Conservation (phyloP, 768 basidiomycete genomes). For the Amanita molliuscula region DNA sequence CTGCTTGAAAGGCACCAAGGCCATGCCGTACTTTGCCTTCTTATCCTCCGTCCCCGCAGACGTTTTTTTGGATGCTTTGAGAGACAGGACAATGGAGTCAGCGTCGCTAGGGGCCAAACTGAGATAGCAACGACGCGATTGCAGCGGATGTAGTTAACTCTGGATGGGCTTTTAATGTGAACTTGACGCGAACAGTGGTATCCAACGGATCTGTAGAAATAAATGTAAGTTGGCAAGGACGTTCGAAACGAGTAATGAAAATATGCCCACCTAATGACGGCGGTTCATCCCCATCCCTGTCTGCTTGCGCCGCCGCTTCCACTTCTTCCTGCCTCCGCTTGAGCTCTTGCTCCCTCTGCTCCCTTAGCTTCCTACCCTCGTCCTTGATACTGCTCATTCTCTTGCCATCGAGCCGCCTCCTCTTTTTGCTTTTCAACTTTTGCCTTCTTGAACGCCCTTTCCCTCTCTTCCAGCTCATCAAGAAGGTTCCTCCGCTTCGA, state of each 20-base stretch:
- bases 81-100: slow-evolving; percentile 54
- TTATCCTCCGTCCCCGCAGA: slow-evolving; percentile 27
- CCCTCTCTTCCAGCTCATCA: slow-evolving; percentile 71
- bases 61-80: slow-evolving; percentile 48
- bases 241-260: not conserved
- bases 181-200: slow-evolving; percentile 70
- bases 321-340: slow-evolving; percentile 34
- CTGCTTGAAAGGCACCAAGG: slow-evolving; percentile 67
- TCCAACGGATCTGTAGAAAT: slow-evolving; percentile 47
- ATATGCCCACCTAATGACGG: slow-evolving; percentile 40
- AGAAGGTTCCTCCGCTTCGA: slow-evolving; percentile 64
- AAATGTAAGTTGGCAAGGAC: not conserved
- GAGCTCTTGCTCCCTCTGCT: slow-evolving; percentile 51
- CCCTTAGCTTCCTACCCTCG: slow-evolving; percentile 56
- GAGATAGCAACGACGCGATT: slow-evolving; percentile 40
- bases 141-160: slow-evolving; percentile 39
- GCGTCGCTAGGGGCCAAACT: slow-evolving; percentile 57
- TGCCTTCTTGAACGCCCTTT: slow-evolving; percentile 67
- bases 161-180: slow-evolving; percentile 46
- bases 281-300: slow-evolving; percentile 35
- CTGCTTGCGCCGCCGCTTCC: slow-evolving; percentile 19
- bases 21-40: slow-evolving; percentile 56
- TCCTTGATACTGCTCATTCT: slow-evolving; percentile 70
- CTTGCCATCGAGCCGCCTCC: slow-evolving; percentile 40
- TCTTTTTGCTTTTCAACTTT: slow-evolving; percentile 52